Evolutionary conservation across 2,329 filamentous ascomycete genomes (phyloP), one percentile per base, ranked within the genome.

Genomic region (Amesomyces nigricolor): DNA sequence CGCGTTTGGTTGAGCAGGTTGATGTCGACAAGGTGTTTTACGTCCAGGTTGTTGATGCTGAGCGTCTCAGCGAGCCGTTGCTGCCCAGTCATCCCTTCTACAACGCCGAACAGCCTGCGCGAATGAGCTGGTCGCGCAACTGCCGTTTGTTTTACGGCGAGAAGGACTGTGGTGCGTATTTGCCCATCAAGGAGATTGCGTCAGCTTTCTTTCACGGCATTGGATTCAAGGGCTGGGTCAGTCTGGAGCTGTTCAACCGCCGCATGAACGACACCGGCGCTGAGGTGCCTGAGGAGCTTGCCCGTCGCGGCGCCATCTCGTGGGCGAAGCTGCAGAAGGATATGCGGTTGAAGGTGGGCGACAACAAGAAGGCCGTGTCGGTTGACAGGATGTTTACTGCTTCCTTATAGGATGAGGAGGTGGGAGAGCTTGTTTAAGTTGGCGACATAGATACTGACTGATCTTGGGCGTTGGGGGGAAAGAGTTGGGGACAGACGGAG

Each of bases 121-220:
- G 85, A 3, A 91, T 92, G 88, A 88, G 79, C 64, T 92, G 88
- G 88, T 88, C 81, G 38, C 73, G 88, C 16, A 91, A 91, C 66
- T 88, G 85, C 59, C 75, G 88, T 16, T 68, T 87, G 3, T 90
- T 87, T 65, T 82, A 86, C 58, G 83, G 87, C 62, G 73, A 86
- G 66, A 70, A 78, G 66, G 71, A 82, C 2, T 70, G 75, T 2
- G 85, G 85, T 0, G 87, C 79, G 0, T 90, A 89, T 64, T 71
- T 91, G 1, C 88, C 88, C 0, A 76, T 86, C 6, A 72, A 75
- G 53, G 75, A 83, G 32, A 78, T 91, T 17, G 74, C 83, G 0
- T 69, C 76, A 39, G 78, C 82, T 0, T 78, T 90, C 47, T 75
- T 89, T 17, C 76, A 83, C 9, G 80, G 80, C 0, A 72, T 88